phyloP scores from a whole-genome alignment of 2,329 filamentous ascomycete genomes.

The Beauveria sp. region DNA sequence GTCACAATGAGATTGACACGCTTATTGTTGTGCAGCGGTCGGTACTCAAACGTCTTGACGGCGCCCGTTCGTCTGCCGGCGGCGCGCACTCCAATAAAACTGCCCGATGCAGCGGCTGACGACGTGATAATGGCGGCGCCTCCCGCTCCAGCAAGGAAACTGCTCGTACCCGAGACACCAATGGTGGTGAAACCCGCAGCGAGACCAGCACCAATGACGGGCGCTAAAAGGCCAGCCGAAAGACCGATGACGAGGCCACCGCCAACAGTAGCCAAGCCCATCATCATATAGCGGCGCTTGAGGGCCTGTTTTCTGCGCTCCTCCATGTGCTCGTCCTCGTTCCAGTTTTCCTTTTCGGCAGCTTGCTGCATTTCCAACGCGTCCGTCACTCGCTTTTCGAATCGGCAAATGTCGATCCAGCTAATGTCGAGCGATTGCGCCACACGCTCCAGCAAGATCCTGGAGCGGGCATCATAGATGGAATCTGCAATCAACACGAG shows the following conservation, averaged over 20 bases:
- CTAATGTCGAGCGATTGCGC: constrained; percentile 72
- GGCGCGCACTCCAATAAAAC: constrained; percentile 77
- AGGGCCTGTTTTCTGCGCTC: constrained; percentile 70
- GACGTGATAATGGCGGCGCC: constrained; percentile 93
- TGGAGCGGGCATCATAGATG: constrained; percentile 81
- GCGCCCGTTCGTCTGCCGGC: constrained; percentile 83
- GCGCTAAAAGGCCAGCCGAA: constrained; percentile 83
- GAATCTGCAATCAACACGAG: constrained; percentile 94
- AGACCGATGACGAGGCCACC: constrained; percentile 92
- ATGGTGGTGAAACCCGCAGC: constrained; percentile 94
- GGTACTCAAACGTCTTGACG: constrained; percentile 94
- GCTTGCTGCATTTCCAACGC: constrained; percentile 96
- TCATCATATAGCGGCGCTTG: constrained; percentile 81
- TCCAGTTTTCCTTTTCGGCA: constrained; percentile 93
- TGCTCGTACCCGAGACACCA: constrained; percentile 78
- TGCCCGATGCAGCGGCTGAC: constrained; percentile 75
- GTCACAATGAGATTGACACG: constrained; percentile 92
- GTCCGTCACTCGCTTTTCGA: constrained; percentile 95
- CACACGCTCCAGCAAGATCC: constrained; percentile 75
- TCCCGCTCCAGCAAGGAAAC: constrained; percentile 84
- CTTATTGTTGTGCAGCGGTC: constrained; percentile 96
- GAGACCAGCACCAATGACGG: constrained; percentile 87
- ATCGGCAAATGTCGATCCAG: constrained; percentile 90
- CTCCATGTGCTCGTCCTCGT: constrained; percentile 92
- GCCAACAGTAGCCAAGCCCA: constrained; percentile 94